Evolutionary conservation across 208 protist genomes (phyloP).

Genomic region (Acanthamoeba divionensis): DNA sequence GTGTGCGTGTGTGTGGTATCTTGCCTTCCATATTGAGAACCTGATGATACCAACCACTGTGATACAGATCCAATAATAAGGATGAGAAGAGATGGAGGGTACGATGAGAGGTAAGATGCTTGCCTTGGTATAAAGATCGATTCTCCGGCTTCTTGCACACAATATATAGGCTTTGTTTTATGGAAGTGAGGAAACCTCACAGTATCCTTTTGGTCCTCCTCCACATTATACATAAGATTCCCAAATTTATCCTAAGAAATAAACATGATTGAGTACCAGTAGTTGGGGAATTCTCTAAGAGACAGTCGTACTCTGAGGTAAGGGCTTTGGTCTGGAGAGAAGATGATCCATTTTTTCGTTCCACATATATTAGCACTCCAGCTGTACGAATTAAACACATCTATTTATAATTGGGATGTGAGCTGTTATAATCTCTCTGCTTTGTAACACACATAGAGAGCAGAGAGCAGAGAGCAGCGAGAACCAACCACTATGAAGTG

Average conservation of each 20-base stretch:
- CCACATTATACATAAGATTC: conserved; percentile 44
- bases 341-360: conserved; percentile 18
- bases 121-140: conserved; percentile 16
- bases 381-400: conserved; percentile 41
- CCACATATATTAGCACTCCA: conserved; percentile 36
- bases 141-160: background rate
- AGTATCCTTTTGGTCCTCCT: background rate
- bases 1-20: no score
- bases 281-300: no score
- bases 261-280: background rate
- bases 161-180: background rate
- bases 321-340: background rate
- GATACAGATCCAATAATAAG: background rate
- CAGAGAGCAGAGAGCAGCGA: background rate
- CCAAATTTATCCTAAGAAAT: background rate
- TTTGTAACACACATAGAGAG: no score
- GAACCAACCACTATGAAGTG: background rate
- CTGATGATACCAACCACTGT: conserved; percentile 44
- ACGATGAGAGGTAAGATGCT: background rate
- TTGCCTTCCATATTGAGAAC: conserved; percentile 17
- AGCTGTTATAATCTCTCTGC: no score
- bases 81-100: background rate
- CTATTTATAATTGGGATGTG: background rate
- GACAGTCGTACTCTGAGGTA: background rate
- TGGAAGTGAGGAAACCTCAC: background rate